A percentile compares a stretch with the other conserved stretches of the same genome.
Conservation (phyloP, 208 protist species). For the Angomonas deanei region DNA sequence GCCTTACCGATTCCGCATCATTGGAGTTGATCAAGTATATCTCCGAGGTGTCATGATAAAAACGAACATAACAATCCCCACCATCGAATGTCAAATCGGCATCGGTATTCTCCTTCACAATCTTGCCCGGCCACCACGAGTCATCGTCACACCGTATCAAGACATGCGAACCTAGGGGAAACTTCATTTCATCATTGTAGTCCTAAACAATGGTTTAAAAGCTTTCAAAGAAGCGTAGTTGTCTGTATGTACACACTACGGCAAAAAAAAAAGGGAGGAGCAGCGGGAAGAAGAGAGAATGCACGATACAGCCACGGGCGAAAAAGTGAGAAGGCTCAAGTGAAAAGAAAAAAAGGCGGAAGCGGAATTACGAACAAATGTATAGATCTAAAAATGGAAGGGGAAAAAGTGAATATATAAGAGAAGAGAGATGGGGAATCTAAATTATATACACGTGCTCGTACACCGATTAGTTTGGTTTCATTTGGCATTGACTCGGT, state of each 20-base stretch:
- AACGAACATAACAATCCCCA: conserved; percentile 63
- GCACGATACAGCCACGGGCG: too few species aligned
- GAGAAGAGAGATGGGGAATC: conserved; percentile 8
- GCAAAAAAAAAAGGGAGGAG: too few species aligned
- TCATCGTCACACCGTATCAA: conserved; percentile 83
- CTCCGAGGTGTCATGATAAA: conserved; percentile 65
- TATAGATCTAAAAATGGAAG: conserved; percentile 11
- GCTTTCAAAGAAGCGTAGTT: too few species aligned
- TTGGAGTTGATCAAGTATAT: conserved; percentile 42
- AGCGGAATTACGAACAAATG: not conserved
- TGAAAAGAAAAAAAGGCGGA: too few species aligned
- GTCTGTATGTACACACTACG: too few species aligned
- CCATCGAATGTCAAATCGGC: conserved; percentile 15
- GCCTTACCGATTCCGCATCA: not conserved
- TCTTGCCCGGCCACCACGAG: conserved; percentile 74
- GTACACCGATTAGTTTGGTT: too few species aligned
- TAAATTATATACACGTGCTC: too few species aligned
- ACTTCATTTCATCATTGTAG: conserved; percentile 41
- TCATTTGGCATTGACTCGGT: conserved; percentile 76
- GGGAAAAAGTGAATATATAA: conserved; percentile 3
- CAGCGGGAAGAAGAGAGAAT: too few species aligned
- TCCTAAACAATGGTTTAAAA: too few species aligned
- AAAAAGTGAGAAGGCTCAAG: too few species aligned
- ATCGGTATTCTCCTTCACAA: conserved; percentile 17
- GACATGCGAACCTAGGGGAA: conserved; percentile 32